phyloP scores from a whole-genome alignment of 805 yeast genomes.

The Helenozyma baotianmanensis region DNA sequence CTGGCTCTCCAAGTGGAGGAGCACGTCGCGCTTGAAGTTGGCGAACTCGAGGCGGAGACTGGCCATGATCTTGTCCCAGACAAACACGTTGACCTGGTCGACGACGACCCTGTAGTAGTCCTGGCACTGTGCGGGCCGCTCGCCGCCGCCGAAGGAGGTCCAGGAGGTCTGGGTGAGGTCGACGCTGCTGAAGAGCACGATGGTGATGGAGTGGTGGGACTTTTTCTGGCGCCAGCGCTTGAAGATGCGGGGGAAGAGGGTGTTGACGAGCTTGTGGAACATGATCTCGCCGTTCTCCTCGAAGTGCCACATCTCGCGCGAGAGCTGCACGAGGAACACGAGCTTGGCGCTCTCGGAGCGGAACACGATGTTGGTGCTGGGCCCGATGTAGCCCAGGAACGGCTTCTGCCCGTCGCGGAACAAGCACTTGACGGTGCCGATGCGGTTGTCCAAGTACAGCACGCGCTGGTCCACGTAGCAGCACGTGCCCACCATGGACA shows the following conservation, averaged over 20 bases:
- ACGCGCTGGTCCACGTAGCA: conserved; percentile 63
- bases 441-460: conserved; percentile 53
- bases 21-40: conserved; percentile 69
- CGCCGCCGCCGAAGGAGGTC: conserved; percentile 63
- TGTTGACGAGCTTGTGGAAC: conserved; percentile 87
- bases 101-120: conserved; percentile 93
- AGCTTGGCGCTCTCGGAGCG: conserved; percentile 88
- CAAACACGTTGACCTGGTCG: conserved; percentile 82
- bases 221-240: conserved; percentile 81
- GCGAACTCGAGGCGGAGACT: conserved; percentile 80
- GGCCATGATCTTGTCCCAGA: conserved; percentile 92
- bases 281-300: conserved; percentile 94
- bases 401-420: conserved; percentile 63
- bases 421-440: conserved; percentile 61
- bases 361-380: conserved; percentile 72
- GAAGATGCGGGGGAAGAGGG: conserved; percentile 86
- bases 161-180: conserved; percentile 53
- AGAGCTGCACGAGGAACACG: conserved; percentile 78
- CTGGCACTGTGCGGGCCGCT: conserved; percentile 57
- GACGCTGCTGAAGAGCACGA: conserved; percentile 81
- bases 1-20: conserved; percentile 37
- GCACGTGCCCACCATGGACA: conserved; percentile 57
- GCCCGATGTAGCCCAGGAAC: conserved; percentile 73
- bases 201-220: conserved; percentile 87
- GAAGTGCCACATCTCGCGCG: conserved; percentile 97